These are phyloP conservation scores for Styphnolobium japonicum DNA, from an alignment of 306 rosid species.

Conservation along the genomic window DNA sequence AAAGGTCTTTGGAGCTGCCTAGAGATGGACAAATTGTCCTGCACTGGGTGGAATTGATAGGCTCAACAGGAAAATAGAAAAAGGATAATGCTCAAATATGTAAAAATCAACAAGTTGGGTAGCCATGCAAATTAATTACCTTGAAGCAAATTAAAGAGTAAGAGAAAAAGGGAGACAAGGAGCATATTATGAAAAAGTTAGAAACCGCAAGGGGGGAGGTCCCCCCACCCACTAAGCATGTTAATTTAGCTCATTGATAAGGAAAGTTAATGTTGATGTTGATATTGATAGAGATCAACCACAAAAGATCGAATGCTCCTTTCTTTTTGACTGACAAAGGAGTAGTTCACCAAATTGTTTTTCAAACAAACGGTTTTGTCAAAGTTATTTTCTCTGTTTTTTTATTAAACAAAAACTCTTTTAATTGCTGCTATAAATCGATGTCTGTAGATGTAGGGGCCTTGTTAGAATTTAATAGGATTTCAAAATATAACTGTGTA, in stretches of 20 bases:
- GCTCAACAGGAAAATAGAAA: neutral
- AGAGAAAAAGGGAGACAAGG: slow-evolving; percentile 41
- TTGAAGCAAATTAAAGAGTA: slow-evolving; percentile 17
- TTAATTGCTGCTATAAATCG: neutral
- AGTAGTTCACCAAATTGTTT: slow-evolving; percentile 45
- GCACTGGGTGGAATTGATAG: slow-evolving; percentile 20
- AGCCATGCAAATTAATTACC: slow-evolving; percentile 35
- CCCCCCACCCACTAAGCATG: slow-evolving; percentile 57
- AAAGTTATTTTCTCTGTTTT: neutral
- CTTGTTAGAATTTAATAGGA: too few relatives aligned
- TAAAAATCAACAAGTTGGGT: slow-evolving; percentile 9
- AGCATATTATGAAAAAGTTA: slow-evolving; percentile 51
- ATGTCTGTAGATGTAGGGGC: too few relatives aligned
- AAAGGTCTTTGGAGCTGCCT: slow-evolving; percentile 5
- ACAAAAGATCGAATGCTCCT: slow-evolving; percentile 15
- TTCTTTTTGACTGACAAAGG: slow-evolving; percentile 45
- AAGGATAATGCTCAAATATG: neutral
- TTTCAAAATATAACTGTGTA: too few relatives aligned
- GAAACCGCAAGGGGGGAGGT: slow-evolving; percentile 24
- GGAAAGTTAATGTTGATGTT: slow-evolving; percentile 23
- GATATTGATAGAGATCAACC: slow-evolving; percentile 20
- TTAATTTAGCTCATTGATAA: slow-evolving; percentile 33
- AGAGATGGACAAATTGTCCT: slow-evolving; percentile 20
- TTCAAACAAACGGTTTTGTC: neutral
- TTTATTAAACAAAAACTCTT: neutral